Evolutionary conservation across 2,329 filamentous ascomycete genomes (phyloP), one percentile per base, ranked within the genome.

Genomic region (Alternaria sp.): DNA sequence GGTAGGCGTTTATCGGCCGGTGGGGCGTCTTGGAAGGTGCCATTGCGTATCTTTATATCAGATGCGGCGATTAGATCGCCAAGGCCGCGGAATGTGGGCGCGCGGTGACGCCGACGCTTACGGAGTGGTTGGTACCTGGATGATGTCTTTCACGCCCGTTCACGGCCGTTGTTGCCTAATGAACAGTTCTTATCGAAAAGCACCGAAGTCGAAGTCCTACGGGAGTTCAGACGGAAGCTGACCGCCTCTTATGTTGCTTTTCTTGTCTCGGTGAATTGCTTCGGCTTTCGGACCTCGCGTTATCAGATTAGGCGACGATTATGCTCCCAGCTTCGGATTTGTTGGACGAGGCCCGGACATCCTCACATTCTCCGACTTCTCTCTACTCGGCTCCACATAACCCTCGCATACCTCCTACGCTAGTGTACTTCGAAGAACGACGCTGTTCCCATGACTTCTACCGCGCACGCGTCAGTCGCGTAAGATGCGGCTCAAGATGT

Each of bases 401-500:
- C 26, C 13, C 26, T 52, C 49, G 12, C 49, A 8, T 5, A 3
- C 19, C 7, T 13, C 28, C 49, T 32, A 11, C 17, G 11, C 47
- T 30, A 19, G 7, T 32, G 8, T 13, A 5, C 9, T 19, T 19
- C 17, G n/a, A 30, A 51, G 3, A 21, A 1, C 7, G 7, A 9
- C 15, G 12, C 47, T 51, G 17, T 23, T 23, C 25, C 61, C n/a
- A n/a, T 28, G 3, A 13, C 7, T 43, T 57, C 17, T n/a, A 6
- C 6, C n/a, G 6, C 25, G 9, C 4, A 19, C 45, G 40, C 51
- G 49, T 32, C 36, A 7, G 40, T 25, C 32, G 28, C 15, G 12
- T 23, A 40, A 47, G 62, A 78, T 81, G 69, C 83, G 87, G 57
- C 74, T 79, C 54, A 77, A 74, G 57, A 83, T 88, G 64, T 78